Conservation (phyloP, 257 asterid genomes). For the Solanum paucissectum region DNA sequence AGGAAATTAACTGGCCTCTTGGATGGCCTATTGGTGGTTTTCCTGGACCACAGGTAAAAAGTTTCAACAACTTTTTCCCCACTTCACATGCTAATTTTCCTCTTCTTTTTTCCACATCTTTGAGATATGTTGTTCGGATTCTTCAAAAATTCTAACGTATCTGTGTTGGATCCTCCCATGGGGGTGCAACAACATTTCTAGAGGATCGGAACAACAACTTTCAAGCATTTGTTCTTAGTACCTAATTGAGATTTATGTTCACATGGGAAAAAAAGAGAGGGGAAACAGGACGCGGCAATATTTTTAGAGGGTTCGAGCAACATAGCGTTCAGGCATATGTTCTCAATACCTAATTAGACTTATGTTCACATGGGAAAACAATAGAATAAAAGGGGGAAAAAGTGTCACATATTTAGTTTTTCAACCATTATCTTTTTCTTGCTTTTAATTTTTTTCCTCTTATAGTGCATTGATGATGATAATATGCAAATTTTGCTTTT, state of each 20-base stretch:
- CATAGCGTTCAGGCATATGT: neutral
- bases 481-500: neutral
- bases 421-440: neutral
- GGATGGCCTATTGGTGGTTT: conserved; percentile 97
- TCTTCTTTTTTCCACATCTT: neutral
- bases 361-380: neutral
- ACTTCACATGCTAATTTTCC: neutral
- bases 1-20: conserved; percentile 70
- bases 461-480: neutral
- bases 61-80: neutral
- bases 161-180: neutral
- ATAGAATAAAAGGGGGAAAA: neutral
- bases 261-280: neutral
- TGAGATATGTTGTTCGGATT: neutral
- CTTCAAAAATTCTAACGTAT: fast-evolving
- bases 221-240: neutral
- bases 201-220: neutral
- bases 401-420: neutral
- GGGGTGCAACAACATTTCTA: neutral
- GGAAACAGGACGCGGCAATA: fast-evolving
- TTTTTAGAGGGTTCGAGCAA: neutral
- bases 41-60: conserved; percentile 93
- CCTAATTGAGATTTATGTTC: neutral
- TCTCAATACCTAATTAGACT: neutral
- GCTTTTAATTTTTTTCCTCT: neutral